A percentile compares a stretch with the other conserved stretches of the same genome.
These are phyloP conservation scores for Hordeum pubiflorum DNA, from an alignment of 202 grass and related monocot genomes.

Conservation along the genomic window DNA sequence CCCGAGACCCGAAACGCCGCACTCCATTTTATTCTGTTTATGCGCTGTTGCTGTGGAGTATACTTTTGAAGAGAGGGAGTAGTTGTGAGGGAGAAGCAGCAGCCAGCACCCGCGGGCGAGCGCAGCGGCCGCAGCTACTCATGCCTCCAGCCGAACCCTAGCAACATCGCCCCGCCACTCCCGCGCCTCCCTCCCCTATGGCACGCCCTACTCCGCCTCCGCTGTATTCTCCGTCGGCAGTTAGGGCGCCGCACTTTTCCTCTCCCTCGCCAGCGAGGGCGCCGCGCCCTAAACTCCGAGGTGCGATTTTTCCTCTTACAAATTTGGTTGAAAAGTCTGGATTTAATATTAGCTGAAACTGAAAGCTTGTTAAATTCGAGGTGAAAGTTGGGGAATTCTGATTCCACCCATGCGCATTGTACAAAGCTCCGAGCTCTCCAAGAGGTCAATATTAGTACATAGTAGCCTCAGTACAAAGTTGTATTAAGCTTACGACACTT, in stretches of 20 bases:
- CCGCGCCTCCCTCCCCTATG: neutral
- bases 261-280: neutral
- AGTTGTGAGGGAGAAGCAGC: too few relatives aligned
- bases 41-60: too few relatives aligned
- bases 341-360: neutral
- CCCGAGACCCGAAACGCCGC: too few relatives aligned
- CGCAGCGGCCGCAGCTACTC: too few relatives aligned
- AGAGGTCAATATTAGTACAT: neutral
- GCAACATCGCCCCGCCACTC: neutral
- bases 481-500: too few relatives aligned
- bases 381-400: neutral
- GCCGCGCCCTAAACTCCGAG: neutral
- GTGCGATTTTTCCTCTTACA: neutral
- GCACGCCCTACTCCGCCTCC: neutral
- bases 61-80: too few relatives aligned
- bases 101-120: too few relatives aligned
- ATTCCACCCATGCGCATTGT: neutral
- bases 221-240: neutral
- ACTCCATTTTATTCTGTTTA: too few relatives aligned
- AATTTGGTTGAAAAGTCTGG: neutral
- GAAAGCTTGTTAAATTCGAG: neutral
- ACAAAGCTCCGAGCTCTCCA: neutral
- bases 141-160: neutral
- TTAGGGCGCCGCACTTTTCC: neutral
- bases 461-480: too few relatives aligned